Conservation (phyloP, 2,329 filamentous ascomycete genomes). For the Chalaropsis ovoidea region DNA sequence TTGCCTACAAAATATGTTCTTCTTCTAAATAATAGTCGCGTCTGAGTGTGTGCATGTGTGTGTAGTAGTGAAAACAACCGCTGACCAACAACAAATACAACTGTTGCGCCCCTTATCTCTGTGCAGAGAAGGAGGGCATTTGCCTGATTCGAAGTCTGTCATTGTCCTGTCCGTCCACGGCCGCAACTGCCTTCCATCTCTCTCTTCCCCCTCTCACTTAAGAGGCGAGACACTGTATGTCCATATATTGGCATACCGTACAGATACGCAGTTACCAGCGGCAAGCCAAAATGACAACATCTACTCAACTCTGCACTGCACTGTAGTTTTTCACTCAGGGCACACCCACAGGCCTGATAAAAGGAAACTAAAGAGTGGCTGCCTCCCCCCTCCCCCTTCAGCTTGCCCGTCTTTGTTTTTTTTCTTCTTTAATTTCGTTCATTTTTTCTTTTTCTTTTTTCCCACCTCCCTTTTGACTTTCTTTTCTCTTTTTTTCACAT, state of each 20-base stretch:
- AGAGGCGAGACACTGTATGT: too few relatives aligned
- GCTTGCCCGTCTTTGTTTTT: slow-evolving; percentile 3
- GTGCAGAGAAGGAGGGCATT: not conserved
- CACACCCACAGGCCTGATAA: slow-evolving; percentile 14
- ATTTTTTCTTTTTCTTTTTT: slow-evolving; percentile 8
- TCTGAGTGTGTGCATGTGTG: too few relatives aligned
- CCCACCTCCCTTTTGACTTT: slow-evolving; percentile 10
- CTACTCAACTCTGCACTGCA: not conserved
- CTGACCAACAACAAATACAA: not conserved
- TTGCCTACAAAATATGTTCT: too few relatives aligned
- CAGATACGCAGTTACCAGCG: too few relatives aligned
- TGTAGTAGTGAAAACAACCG: too few relatives aligned
- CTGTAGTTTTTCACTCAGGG: not conserved
- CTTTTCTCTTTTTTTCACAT: slow-evolving; percentile 14
- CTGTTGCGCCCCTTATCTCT: not conserved
- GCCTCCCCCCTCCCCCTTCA: slow-evolving; percentile 16
- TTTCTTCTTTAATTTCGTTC: slow-evolving; percentile 12
- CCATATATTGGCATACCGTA: too few relatives aligned
- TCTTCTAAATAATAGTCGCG: too few relatives aligned
- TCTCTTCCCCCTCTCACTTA: too few relatives aligned
- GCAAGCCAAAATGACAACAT: too few relatives aligned
- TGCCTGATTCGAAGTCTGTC: not conserved
- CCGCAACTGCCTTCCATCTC: not conserved
- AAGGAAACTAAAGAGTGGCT: slow-evolving; percentile 21
- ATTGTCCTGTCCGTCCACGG: not conserved